Evolutionary conservation across 2,329 filamentous ascomycete genomes (phyloP), one percentile per base, ranked within the genome.

Genomic region (Orbilia ellipsospora): DNA sequence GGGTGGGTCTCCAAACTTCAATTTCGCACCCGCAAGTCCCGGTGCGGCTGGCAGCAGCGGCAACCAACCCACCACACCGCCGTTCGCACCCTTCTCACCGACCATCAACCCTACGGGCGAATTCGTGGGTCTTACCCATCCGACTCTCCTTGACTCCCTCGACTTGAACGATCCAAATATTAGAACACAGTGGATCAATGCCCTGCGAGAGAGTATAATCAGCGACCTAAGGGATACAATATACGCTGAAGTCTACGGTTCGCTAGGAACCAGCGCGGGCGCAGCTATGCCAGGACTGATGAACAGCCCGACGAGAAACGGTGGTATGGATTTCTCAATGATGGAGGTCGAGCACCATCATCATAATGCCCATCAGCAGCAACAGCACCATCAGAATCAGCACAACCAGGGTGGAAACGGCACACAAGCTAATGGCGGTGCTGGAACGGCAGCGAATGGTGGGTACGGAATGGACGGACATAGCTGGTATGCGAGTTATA

Each of bases 141-240:
- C 78, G 2, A 55, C 60, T 18, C 63, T 77, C 16, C 64, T 79
- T 23, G 77, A 78, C 23, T 77, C 66, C 48, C 70, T 78, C 54
- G 70, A 79, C 50, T 72, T 79, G 8, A 79, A 79, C 65, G 77
- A 79, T 42, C 78, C 77, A 15, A 75, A 65, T 40, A 59, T 63
- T 12, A 60, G 78, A 50, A 60, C 72, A 10, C 61, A 69, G 42
- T 79, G 78, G 78, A 73, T 79, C n/a, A 67, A 68, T 42, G 78
- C 78, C 4, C 76, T 79, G 12, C 78, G 78, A 67, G 76, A 78
- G 8, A 78, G 73, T 44, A 79, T 79, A 36, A 70, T 65, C 4
- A 64, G 62, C 26, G 70, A 74, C 31, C 26, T 68, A 15, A 67
- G 59, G 31, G 70, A 74, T 23, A 36, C 48, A 5, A 52, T 74